phyloP scores from a whole-genome alignment of 495 filamentous ascomycete genomes.

The Acidiella bohemica region DNA sequence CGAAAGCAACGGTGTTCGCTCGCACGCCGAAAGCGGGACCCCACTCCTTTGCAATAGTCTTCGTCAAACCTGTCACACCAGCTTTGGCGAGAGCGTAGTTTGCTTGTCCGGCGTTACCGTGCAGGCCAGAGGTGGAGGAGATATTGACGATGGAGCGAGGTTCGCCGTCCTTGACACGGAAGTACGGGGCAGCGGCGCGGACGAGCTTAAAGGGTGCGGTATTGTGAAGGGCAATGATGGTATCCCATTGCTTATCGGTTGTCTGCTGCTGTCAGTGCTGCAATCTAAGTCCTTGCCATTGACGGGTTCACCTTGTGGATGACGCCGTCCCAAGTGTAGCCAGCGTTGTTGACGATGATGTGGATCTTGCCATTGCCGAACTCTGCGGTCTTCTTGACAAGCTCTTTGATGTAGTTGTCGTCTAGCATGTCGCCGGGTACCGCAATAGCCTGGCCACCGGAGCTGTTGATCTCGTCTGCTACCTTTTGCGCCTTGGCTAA shows the following conservation, averaged over 20 bases:
- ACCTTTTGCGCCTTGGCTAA: slow-evolving; percentile 46
- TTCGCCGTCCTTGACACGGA: slow-evolving; percentile 72
- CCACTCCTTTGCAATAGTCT: slow-evolving; percentile 87
- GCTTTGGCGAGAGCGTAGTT: slow-evolving; percentile 80
- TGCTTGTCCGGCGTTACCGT: slow-evolving; percentile 74
- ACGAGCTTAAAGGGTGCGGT: slow-evolving; percentile 74
- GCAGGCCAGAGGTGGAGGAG: slow-evolving; percentile 59
- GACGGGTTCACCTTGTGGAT: slow-evolving; percentile 73
- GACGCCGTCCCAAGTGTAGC: slow-evolving; percentile 80
- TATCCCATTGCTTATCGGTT: slow-evolving; percentile 84
- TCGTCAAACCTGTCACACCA: slow-evolving; percentile 63
- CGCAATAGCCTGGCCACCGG: slow-evolving; percentile 52
- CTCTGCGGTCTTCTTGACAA: slow-evolving; percentile 60
- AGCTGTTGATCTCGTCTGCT: slow-evolving; percentile 48
- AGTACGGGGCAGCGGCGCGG: slow-evolving; percentile 66
- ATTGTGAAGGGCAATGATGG: slow-evolving; percentile 65
- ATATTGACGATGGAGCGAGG: slow-evolving; percentile 71
- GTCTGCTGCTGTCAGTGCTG: slow-evolving; percentile 38
- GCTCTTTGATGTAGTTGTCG: slow-evolving; percentile 46
- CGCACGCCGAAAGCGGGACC: slow-evolving; percentile 71
- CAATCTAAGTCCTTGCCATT: no score
- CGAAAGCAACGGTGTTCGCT: slow-evolving; percentile 73
- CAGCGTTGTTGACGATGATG: slow-evolving; percentile 78
- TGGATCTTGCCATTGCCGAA: slow-evolving; percentile 80
- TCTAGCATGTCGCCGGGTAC: slow-evolving; percentile 63